Percentiles rank a stretch among this genome's conserved stretches.
These are phyloP conservation scores for Choricystis sp. DNA, from an alignment of 139 green algal species.

Conservation along the genomic window DNA sequence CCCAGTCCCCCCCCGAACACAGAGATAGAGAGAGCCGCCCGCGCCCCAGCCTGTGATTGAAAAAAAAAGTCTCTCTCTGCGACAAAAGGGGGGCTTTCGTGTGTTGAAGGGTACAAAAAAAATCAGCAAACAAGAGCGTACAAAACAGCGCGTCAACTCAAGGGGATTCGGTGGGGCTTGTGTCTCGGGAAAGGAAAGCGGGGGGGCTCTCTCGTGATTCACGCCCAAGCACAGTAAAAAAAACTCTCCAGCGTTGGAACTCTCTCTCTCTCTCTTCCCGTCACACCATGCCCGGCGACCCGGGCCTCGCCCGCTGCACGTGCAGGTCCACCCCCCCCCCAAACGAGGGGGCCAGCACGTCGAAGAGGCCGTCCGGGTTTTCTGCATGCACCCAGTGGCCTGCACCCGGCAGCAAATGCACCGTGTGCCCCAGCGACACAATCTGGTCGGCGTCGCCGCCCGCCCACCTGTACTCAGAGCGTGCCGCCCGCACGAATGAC, in stretches of 20 bases:
- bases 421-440: slow-evolving; percentile 33
- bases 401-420: slow-evolving; percentile 52
- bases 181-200: too few species aligned
- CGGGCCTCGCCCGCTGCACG: slow-evolving; percentile 2
- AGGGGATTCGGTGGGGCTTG: too few species aligned
- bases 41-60: too few species aligned
- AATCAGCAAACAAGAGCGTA: too few species aligned
- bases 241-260: background rate
- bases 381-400: slow-evolving; percentile 84
- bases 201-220: too few species aligned
- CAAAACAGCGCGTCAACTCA: too few species aligned
- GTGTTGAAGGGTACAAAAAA: too few species aligned
- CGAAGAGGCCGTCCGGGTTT: slow-evolving; percentile 59
- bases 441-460: slow-evolving; percentile 40
- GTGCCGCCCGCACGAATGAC: slow-evolving; percentile 69
- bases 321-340: slow-evolving; percentile 23
- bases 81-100: too few species aligned
- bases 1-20: too few species aligned
- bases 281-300: background rate
- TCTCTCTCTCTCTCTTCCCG: background rate
- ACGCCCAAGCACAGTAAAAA: too few species aligned
- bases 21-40: too few species aligned
- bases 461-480: slow-evolving; percentile 39
- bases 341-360: slow-evolving; percentile 59
- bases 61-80: too few species aligned